Conservation (phyloP, 2,329 filamentous ascomycete genomes). For the Cyphellophora europaea region DNA sequence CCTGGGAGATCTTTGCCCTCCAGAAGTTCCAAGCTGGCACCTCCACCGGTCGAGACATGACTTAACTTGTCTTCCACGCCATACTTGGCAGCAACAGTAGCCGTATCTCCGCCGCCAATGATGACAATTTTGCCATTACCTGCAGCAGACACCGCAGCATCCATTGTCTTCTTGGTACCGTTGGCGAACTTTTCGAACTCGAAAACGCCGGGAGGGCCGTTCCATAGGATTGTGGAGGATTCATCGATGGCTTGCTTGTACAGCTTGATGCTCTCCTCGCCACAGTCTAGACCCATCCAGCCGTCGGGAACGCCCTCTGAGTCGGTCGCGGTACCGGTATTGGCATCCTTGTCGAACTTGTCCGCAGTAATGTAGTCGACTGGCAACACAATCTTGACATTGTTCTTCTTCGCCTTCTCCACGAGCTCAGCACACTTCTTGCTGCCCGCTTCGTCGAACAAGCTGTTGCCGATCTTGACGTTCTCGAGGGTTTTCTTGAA, state of each 20-base stretch:
- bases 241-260: conserved; percentile 81
- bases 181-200: conserved; percentile 91
- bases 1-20: conserved; percentile 97
- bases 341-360: conserved; percentile 82
- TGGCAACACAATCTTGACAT: conserved; percentile 88
- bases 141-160: conserved; percentile 74
- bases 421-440: conserved; percentile 83
- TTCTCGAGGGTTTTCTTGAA: conserved; percentile 98
- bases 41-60: conserved; percentile 95
- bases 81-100: conserved; percentile 96
- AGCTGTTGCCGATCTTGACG: conserved; percentile 77
- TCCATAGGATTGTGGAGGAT: conserved; percentile 97
- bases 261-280: conserved; percentile 75
- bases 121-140: conserved; percentile 89
- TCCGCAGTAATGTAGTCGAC: conserved; percentile 94
- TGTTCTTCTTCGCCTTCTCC: conserved; percentile 93
- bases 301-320: conserved; percentile 85
- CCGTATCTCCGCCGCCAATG: conserved; percentile 96
- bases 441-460: conserved; percentile 89
- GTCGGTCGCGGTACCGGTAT: conserved; percentile 73
- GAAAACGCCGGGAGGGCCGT: conserved; percentile 94
- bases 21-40: conserved; percentile 87
- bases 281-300: conserved; percentile 97
- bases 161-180: conserved; percentile 85
- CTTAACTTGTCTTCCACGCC: conserved; percentile 92